A percentile compares a stretch with the other conserved stretches of the same genome.
Conservation (phyloP, 2,329 filamentous ascomycete species). For the Mariannaea elegans region DNA sequence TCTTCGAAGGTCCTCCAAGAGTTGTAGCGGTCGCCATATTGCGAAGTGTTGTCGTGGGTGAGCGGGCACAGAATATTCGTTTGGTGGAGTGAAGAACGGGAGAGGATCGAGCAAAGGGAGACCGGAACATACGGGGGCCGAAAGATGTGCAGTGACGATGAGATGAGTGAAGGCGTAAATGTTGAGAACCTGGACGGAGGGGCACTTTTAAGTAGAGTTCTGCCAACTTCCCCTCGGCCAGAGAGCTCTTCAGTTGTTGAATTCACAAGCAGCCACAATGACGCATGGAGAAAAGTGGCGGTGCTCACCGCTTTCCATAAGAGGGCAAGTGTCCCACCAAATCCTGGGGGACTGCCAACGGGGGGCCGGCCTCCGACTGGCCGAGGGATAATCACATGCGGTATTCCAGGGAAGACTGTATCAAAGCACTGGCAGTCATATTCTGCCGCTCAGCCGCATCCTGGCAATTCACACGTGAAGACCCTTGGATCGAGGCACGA, state of each 20-base stretch:
- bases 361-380: conserved; percentile 24
- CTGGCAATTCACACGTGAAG: conserved; percentile 36
- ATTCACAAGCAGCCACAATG: conserved; percentile 41
- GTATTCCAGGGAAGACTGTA: not conserved
- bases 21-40: conserved; percentile 49
- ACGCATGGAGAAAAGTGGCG: conserved; percentile 39
- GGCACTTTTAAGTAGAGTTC: conserved; percentile 28
- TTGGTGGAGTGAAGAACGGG: conserved; percentile 21
- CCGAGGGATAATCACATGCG: conserved; percentile 41
- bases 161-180: conserved; percentile 11
- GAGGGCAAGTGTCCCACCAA: conserved; percentile 39
- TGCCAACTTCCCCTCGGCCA: conserved; percentile 25
- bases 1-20: conserved; percentile 66
- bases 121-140: conserved; percentile 37
- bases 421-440: not conserved
- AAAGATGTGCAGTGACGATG: conserved; percentile 5
- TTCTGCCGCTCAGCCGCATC: not conserved
- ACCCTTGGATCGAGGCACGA: conserved; percentile 28
- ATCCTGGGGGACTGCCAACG: conserved; percentile 20
- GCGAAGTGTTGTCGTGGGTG: conserved; percentile 30
- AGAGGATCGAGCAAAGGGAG: conserved; percentile 26
- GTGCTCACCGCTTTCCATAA: conserved; percentile 38
- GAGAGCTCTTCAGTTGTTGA: conserved; percentile 38
- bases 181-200: conserved; percentile 32
- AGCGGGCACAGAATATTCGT: conserved; percentile 27